Conservation (phyloP, 108 stramenopile genomes). For the Seminavis robusta region DNA sequence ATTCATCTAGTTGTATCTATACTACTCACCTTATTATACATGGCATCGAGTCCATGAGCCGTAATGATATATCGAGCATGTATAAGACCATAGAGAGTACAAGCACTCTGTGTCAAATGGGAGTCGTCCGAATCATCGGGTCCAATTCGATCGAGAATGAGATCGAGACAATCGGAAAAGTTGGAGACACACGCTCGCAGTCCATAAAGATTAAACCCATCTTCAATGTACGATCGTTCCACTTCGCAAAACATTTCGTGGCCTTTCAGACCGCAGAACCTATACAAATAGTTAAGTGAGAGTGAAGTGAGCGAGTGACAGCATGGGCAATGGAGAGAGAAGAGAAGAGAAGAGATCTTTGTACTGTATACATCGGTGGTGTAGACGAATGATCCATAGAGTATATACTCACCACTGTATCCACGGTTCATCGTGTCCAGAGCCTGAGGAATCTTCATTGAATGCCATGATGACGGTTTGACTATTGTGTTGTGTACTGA, state of each 20-base stretch:
- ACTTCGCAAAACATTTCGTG: slow-evolving; percentile 98
- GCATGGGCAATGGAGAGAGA: background rate
- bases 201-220: slow-evolving; percentile 98
- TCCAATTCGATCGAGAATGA: slow-evolving; percentile 92
- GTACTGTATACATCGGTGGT: background rate
- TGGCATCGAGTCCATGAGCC: slow-evolving; percentile 91
- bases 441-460: slow-evolving; percentile 85
- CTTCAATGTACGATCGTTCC: slow-evolving; percentile 96
- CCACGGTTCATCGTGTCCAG: slow-evolving; percentile 90
- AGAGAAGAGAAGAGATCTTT: too few relatives aligned
- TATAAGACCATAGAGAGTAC: slow-evolving; percentile 93
- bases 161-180: slow-evolving; percentile 91
- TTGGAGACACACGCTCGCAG: slow-evolving; percentile 87
- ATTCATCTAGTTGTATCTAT: background rate
- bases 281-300: too few relatives aligned
- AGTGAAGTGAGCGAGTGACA: background rate
- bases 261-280: slow-evolving; percentile 89
- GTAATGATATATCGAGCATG: slow-evolving; percentile 97
- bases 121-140: slow-evolving; percentile 87
- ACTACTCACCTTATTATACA: slow-evolving; percentile 88
- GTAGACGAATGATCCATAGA: too few relatives aligned
- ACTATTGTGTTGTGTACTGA: too few relatives aligned
- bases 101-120: slow-evolving; percentile 80
- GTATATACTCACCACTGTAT: slow-evolving; percentile 73
- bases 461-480: slow-evolving; percentile 86